phyloP scores from a whole-genome alignment of 257 asterid genomes.

The Scutellaria baicalensis region DNA sequence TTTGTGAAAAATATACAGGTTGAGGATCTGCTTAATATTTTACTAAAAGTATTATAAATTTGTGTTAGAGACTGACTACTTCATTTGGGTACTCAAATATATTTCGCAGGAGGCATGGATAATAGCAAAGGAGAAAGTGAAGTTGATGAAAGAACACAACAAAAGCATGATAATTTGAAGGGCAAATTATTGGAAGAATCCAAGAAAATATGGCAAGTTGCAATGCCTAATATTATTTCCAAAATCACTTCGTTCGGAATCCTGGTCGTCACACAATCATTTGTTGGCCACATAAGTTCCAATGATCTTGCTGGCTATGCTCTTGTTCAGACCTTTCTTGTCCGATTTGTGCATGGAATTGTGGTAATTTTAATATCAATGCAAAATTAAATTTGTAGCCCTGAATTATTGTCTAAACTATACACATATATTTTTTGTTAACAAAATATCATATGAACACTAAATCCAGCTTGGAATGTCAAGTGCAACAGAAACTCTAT shows the following conservation, averaged over 20 bases:
- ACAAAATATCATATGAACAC: no score
- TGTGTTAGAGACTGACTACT: no score
- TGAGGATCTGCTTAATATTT: no score
- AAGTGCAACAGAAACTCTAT: constrained; percentile 50
- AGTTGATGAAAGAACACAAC: constrained; percentile 16
- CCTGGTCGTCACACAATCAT: no score
- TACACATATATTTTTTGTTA: no score
- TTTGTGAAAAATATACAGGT: no score
- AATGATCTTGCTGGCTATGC: constrained; percentile 62
- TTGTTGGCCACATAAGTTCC: constrained; percentile 48
- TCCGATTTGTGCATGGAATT: constrained; percentile 53
- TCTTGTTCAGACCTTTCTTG: constrained; percentile 53
- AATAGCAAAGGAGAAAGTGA: constrained; percentile 21
- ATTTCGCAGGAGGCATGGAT: constrained; percentile 13
- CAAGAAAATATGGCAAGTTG: constrained; percentile 61
- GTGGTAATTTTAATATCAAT: constrained; percentile 24
- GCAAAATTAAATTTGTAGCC: no score
- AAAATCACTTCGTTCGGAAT: constrained; percentile 55
- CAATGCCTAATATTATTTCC: constrained; percentile 49
- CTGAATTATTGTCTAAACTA: no score
- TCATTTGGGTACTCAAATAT: no score
- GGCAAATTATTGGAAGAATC: constrained; percentile 36
- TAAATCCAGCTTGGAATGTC: constrained; percentile 67
- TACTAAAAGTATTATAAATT: no score
- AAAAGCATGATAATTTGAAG: constrained; percentile 20